phyloP scores from a whole-genome alignment of 805 yeast species.

The Sugiyamaella smithiae region DNA sequence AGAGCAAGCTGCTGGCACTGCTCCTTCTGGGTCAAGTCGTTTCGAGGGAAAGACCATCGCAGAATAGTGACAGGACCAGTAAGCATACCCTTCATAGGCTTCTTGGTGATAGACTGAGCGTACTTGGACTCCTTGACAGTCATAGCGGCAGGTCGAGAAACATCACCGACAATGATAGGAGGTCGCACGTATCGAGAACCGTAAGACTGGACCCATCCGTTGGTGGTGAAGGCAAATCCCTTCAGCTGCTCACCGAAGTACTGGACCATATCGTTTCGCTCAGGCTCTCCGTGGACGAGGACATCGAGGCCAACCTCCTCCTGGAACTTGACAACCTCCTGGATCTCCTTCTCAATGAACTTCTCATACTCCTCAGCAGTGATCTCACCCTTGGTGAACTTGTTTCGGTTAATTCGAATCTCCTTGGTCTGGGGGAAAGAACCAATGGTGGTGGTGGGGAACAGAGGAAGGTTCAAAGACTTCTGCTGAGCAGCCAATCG shows the following conservation, averaged over 20 bases:
- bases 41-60: slow-evolving; percentile 99
- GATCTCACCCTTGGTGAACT: slow-evolving; percentile 94
- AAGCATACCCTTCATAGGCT: slow-evolving; percentile 99
- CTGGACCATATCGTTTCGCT: slow-evolving; percentile 99
- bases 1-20: slow-evolving; percentile 97
- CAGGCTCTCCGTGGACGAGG: slow-evolving; percentile 99
- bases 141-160: slow-evolving; percentile 97
- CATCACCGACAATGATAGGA: slow-evolving; percentile 98
- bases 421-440: slow-evolving; percentile 99
- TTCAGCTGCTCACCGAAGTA: slow-evolving; percentile 98
- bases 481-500: slow-evolving; percentile 87
- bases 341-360: slow-evolving; percentile 96
- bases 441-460: slow-evolving; percentile 99
- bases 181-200: slow-evolving; percentile 99
- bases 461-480: slow-evolving; percentile 88
- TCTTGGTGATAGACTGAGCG: slow-evolving; percentile 93
- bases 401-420: slow-evolving; percentile 97
- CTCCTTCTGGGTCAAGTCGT: slow-evolving; percentile 86
- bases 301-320: slow-evolving; percentile 98
- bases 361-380: slow-evolving; percentile 92
- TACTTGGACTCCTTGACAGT: slow-evolving; percentile 98
- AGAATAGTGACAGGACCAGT: slow-evolving; percentile 99
- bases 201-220: slow-evolving; percentile 99
- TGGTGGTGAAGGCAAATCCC: slow-evolving; percentile 97
- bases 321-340: slow-evolving; percentile 95